Conservation (phyloP, 2,329 filamentous ascomycete genomes). For the Stachybotrys elegans region DNA sequence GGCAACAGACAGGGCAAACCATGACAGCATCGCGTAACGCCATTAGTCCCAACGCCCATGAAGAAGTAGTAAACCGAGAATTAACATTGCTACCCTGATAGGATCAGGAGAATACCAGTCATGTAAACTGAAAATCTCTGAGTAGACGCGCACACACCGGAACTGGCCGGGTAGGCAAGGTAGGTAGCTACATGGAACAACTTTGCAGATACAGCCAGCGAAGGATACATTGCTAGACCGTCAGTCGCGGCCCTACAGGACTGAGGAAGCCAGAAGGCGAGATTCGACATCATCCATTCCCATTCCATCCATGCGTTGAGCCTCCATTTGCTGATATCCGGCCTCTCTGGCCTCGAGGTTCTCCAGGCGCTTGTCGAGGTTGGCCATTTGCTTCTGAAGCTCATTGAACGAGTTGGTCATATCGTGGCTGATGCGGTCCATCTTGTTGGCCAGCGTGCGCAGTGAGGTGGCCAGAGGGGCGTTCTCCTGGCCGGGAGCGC, state of each 20-base stretch:
- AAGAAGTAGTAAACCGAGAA: too few relatives aligned
- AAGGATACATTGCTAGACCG: too few relatives aligned
- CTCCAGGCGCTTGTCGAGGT: slow-evolving; percentile 51
- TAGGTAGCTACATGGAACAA: too few relatives aligned
- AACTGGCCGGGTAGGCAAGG: too few relatives aligned
- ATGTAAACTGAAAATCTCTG: too few relatives aligned
- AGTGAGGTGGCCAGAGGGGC: slow-evolving; percentile 53
- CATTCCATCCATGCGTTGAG: slow-evolving; percentile 35
- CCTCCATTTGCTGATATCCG: slow-evolving; percentile 36
- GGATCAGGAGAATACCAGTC: too few relatives aligned
- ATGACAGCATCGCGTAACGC: too few relatives aligned
- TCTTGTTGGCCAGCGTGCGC: slow-evolving; percentile 53
- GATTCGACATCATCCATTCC: slow-evolving; percentile 41
- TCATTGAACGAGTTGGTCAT: slow-evolving; percentile 47
- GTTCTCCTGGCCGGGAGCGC: slow-evolving; percentile 51
- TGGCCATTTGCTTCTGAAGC: slow-evolving; percentile 45
- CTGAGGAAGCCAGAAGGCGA: slow-evolving; percentile 36
- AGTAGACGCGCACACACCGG: too few relatives aligned
- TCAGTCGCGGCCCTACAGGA: slow-evolving; percentile 33
- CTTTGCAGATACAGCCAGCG: too few relatives aligned
- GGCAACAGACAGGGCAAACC: too few relatives aligned
- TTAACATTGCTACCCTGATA: too few relatives aligned
- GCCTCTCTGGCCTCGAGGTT: slow-evolving; percentile 44
- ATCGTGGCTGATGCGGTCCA: slow-evolving; percentile 55
- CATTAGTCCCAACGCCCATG: too few relatives aligned